phyloP scores from a whole-genome alignment of 1,139 yeast genomes.

The Lodderomyces theae region DNA sequence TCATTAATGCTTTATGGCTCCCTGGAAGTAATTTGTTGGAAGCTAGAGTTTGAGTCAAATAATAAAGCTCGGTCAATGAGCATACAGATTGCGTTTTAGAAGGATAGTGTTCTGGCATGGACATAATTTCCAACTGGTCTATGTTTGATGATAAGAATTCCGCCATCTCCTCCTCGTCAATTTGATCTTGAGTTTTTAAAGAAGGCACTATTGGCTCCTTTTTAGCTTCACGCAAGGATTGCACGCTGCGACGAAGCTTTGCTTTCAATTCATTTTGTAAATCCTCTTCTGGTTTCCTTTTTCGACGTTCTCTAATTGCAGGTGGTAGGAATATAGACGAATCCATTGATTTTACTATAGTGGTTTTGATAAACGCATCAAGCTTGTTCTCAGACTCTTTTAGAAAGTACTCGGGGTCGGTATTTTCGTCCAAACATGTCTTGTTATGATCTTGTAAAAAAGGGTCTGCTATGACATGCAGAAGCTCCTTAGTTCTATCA shows the following conservation, averaged over 20 bases:
- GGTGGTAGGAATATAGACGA: conserved; percentile 13
- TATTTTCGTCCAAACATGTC: conserved; percentile 7
- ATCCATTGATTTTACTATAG: conserved; percentile 15
- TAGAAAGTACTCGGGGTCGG: conserved; percentile 7
- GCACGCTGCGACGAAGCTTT: conserved; percentile 1
- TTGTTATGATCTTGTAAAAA: conserved; percentile 13
- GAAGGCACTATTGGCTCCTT: conserved; percentile 12
- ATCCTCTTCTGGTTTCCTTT: conserved; percentile 7
- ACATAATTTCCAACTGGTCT: conserved; percentile 34
- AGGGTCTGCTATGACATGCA: conserved; percentile 16
- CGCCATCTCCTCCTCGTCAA: conserved; percentile 22
- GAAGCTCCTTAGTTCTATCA: conserved; percentile 14
- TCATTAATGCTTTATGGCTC: conserved; percentile 80
- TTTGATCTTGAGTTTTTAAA: conserved; percentile 21
- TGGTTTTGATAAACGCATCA: conserved; percentile 14
- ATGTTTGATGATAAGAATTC: conserved; percentile 27
- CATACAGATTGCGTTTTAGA: conserved; percentile 44
- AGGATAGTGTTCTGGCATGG: conserved; percentile 47
- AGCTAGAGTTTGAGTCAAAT: conserved; percentile 85
- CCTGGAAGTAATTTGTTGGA: conserved; percentile 76
- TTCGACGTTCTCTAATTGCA: conserved; percentile 5
- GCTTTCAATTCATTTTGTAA: conserved; percentile 9
- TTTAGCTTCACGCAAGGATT: neutral
- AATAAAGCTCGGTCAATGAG: conserved; percentile 82
- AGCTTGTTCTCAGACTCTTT: conserved; percentile 9